A percentile compares a stretch with the other conserved stretches of the same genome.
Evolutionary conservation across 2,329 filamentous ascomycete genomes (phyloP).

Genomic region (Paecilomyces variotii): DNA sequence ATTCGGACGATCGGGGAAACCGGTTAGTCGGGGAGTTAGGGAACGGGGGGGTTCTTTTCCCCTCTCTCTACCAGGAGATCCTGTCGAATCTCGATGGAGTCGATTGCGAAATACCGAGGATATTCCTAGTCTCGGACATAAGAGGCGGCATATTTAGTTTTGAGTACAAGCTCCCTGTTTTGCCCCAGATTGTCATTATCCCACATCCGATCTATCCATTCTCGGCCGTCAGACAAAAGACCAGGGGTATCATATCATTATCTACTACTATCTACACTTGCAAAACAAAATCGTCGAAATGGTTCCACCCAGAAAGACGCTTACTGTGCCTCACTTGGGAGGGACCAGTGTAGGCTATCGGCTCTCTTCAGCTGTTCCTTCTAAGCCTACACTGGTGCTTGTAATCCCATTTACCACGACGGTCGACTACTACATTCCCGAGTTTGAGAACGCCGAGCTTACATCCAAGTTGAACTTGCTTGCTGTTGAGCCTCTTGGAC

Average conservation of each 20-base stretch:
- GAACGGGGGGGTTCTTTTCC: background rate
- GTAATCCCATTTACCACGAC: constrained; percentile 42
- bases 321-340: constrained; percentile 38
- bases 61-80: background rate
- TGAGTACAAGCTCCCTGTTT: background rate
- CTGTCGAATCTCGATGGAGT: background rate
- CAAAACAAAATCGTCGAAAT: background rate
- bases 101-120: background rate
- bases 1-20: background rate
- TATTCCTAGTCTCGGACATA: background rate
- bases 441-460: constrained; percentile 25
- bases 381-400: constrained; percentile 41
- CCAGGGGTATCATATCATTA: too few species aligned
- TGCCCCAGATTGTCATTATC: background rate
- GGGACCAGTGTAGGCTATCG: constrained; percentile 39
- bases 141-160: background rate
- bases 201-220: too few species aligned
- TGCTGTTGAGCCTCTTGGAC: constrained; percentile 43
- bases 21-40: background rate
- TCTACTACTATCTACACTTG: background rate
- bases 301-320: constrained; percentile 9
- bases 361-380: constrained; percentile 28
- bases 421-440: constrained; percentile 31
- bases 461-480: constrained; percentile 36
- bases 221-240: background rate